Percentiles rank a stretch among this genome's conserved stretches.
phyloP scores from a whole-genome alignment of 192 early-diverging fungal genomes.

The Entophlyctis luteolus region DNA sequence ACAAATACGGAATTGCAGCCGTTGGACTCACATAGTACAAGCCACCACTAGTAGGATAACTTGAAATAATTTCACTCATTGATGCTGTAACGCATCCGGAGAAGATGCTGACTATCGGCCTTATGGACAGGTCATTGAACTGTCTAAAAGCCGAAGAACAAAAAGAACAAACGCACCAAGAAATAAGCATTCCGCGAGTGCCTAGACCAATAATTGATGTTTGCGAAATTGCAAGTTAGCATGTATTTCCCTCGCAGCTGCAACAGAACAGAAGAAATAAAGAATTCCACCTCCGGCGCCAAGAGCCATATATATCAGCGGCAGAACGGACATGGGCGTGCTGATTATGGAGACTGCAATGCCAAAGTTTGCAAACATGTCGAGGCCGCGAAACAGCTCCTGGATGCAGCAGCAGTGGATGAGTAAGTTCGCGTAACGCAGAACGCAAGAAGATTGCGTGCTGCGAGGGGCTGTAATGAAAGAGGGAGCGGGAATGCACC shows the following conservation, averaged over 20 bases:
- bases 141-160: background rate
- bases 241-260: background rate
- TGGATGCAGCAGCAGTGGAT: background rate
- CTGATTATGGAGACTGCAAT: constrained; percentile 8
- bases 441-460: background rate
- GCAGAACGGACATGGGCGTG: constrained; percentile 5
- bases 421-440: background rate
- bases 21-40: constrained; percentile 10
- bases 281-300: constrained; percentile 1
- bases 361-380: constrained; percentile 18
- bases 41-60: constrained; percentile 16
- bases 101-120: constrained; percentile 7
- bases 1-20: background rate
- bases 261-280: background rate
- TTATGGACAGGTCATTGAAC: background rate
- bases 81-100: background rate
- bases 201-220: background rate
- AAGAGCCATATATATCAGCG: constrained; percentile 7
- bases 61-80: constrained; percentile 15
- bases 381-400: constrained; percentile 8
- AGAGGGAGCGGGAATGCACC: background rate
- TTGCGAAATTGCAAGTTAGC: background rate
- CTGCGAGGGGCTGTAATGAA: background rate
- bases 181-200: constrained; percentile 11
- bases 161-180: background rate